Evolutionary conservation across 257 asterid genomes (phyloP).

Genomic region (Solanum tarijense): DNA sequence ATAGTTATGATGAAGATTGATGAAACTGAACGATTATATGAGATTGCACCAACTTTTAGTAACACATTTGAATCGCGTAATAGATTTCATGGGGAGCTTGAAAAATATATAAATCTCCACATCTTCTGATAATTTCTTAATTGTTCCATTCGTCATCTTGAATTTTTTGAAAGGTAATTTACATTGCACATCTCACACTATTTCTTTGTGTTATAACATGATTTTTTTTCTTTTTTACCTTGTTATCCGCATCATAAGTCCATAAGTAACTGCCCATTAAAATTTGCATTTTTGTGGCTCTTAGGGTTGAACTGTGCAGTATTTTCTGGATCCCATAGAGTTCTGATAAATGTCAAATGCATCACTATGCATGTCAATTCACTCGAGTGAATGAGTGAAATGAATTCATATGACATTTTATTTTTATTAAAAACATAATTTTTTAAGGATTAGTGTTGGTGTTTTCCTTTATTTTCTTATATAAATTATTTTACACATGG

Average conservation of each 20-base stretch:
- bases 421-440: no score
- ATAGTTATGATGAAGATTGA: no score
- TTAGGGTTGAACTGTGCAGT: not conserved
- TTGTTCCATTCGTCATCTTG: not conserved
- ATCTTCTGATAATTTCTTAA: not conserved
- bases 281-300: not conserved
- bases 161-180: no score
- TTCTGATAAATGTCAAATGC: not conserved
- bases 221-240: not conserved
- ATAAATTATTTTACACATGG: no score
- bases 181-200: not conserved
- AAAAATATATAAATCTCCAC: not conserved
- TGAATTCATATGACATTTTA: not conserved
- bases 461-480: not conserved
- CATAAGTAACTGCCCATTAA: not conserved
- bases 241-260: not conserved
- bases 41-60: not conserved
- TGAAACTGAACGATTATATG: no score
- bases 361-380: not conserved
- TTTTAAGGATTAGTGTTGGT: not conserved
- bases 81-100: not conserved
- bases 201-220: not conserved
- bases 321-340: not conserved
- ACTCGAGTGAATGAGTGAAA: not conserved
- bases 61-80: not conserved